Evolutionary conservation across 495 filamentous ascomycete genomes (phyloP).

Genomic region (Neurospora pannonica): DNA sequence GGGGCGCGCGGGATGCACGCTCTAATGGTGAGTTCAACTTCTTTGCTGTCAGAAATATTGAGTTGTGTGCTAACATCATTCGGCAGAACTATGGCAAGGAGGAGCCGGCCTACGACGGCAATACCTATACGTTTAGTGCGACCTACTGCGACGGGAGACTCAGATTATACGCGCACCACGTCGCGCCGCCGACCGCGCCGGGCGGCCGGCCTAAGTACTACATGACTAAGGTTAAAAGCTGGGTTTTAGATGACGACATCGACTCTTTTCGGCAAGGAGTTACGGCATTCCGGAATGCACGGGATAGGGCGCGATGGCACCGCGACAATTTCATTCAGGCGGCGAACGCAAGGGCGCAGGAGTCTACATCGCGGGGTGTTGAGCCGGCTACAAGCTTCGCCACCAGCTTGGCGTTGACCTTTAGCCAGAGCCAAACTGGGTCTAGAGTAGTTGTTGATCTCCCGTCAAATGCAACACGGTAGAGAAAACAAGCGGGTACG

Average conservation of each 20-base stretch:
- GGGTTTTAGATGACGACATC: neutral
- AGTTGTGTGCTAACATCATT: too few relatives aligned
- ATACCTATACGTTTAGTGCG: slow-evolving; percentile 25
- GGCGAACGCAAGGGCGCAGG: slow-evolving; percentile 6
- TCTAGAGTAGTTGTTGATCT: too few relatives aligned
- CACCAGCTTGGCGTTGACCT: slow-evolving; percentile 4
- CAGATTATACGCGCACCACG: slow-evolving; percentile 30
- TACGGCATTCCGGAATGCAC: slow-evolving; percentile 11
- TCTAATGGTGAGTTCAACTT: too few relatives aligned
- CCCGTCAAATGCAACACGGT: too few relatives aligned
- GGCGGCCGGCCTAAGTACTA: slow-evolving; percentile 26
- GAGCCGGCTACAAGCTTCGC: slow-evolving; percentile 4
- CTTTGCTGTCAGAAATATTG: too few relatives aligned
- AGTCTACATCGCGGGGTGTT: neutral
- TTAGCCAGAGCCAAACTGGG: neutral
- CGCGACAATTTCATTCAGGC: slow-evolving; percentile 12
- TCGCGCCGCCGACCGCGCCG: slow-evolving; percentile 15
- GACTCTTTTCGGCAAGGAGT: neutral
- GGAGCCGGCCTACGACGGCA: slow-evolving; percentile 30
- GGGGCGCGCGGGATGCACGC: slow-evolving; percentile 39
- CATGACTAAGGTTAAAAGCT: slow-evolving; percentile 19
- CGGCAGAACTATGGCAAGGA: slow-evolving; percentile 25
- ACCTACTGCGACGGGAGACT: slow-evolving; percentile 26
- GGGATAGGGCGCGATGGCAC: slow-evolving; percentile 9
- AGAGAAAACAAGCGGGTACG: too few relatives aligned